Evolutionary conservation across 2,329 filamentous ascomycete species (phyloP).

Genomic region (Neofusicoccum ribis): DNA sequence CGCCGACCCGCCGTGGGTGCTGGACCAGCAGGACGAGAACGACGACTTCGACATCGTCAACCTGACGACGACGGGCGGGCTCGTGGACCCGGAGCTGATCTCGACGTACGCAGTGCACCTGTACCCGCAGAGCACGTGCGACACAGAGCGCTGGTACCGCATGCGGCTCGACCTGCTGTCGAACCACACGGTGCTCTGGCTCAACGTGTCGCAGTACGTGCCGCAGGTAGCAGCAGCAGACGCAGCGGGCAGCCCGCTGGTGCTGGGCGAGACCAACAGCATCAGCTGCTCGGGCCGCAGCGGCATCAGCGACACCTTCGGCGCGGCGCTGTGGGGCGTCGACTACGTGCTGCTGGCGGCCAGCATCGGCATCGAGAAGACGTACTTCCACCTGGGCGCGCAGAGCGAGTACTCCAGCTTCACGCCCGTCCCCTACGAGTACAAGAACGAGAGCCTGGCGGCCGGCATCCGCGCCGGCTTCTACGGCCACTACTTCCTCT

Average conservation of each 20-base stretch:
- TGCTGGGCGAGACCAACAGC: slow-evolving; percentile 35
- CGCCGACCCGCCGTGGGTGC: slow-evolving; percentile 14
- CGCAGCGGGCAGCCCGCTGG: slow-evolving; percentile 21
- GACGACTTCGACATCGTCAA: slow-evolving; percentile 23
- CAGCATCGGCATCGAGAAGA: slow-evolving; percentile 20
- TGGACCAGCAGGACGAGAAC: slow-evolving; percentile 13
- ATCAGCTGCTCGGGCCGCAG: slow-evolving; percentile 27
- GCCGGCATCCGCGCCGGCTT: slow-evolving; percentile 16
- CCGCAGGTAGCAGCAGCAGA: slow-evolving; percentile 22
- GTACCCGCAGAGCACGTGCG: slow-evolving; percentile 18
- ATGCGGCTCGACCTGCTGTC: slow-evolving; percentile 23
- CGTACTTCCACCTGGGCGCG: slow-evolving; percentile 54
- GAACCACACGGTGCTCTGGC: slow-evolving; percentile 23
- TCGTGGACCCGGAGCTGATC: slow-evolving; percentile 19
- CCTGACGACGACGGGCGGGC: slow-evolving; percentile 19
- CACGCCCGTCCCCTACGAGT: slow-evolving; percentile 6
- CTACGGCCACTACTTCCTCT: slow-evolving; percentile 18
- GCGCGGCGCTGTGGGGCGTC: slow-evolving; percentile 54
- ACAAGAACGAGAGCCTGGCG: slow-evolving; percentile 6
- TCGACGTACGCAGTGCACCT: slow-evolving; percentile 8
- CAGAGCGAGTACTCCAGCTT: slow-evolving; percentile 26
- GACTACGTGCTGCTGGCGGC: slow-evolving; percentile 38
- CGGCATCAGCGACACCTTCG: slow-evolving; percentile 49
- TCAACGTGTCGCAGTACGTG: slow-evolving; percentile 22
- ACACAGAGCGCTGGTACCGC: slow-evolving; percentile 19